Percentiles rank a stretch among this genome's conserved stretches.
Evolutionary conservation across 2,329 filamentous ascomycete genomes (phyloP).

Genomic region (Coniochaeta hoffmannii): DNA sequence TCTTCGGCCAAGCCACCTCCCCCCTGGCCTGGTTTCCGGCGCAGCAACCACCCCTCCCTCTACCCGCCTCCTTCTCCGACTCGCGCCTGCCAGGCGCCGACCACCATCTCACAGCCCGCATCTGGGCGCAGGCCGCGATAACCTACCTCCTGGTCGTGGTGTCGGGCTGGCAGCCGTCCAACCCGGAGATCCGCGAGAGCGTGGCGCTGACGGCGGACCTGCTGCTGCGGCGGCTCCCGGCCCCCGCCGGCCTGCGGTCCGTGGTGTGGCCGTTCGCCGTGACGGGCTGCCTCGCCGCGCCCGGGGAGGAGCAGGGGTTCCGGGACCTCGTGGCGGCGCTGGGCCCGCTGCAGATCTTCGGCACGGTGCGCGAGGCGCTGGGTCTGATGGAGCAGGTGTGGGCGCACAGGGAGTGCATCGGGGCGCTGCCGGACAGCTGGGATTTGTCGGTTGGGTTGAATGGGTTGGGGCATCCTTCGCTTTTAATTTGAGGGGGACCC

Average conservation of each 20-base stretch:
- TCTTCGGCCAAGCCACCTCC: neutral
- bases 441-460: slow-evolving; percentile 33
- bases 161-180: slow-evolving; percentile 42
- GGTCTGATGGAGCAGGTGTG: slow-evolving; percentile 40
- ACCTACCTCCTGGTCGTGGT: slow-evolving; percentile 41
- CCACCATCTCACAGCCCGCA: slow-evolving; percentile 18
- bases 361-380: slow-evolving; percentile 34
- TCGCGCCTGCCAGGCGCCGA: neutral
- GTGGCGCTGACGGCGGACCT: slow-evolving; percentile 24
- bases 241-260: slow-evolving; percentile 20
- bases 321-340: slow-evolving; percentile 31
- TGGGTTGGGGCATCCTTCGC: slow-evolving; percentile 11
- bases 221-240: slow-evolving; percentile 22
- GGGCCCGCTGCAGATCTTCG: slow-evolving; percentile 35
- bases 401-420: slow-evolving; percentile 28
- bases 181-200: slow-evolving; percentile 28
- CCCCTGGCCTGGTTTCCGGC: neutral
- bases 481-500: slow-evolving; percentile 17
- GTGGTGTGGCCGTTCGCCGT: slow-evolving; percentile 28
- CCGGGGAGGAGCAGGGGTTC: slow-evolving; percentile 33
- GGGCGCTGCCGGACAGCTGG: slow-evolving; percentile 28
- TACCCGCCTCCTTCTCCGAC: neutral
- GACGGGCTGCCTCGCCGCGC: slow-evolving; percentile 27
- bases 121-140: slow-evolving; percentile 41
- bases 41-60: neutral